Conservation (phyloP, 345 rosid species). For the Firmiana major region DNA sequence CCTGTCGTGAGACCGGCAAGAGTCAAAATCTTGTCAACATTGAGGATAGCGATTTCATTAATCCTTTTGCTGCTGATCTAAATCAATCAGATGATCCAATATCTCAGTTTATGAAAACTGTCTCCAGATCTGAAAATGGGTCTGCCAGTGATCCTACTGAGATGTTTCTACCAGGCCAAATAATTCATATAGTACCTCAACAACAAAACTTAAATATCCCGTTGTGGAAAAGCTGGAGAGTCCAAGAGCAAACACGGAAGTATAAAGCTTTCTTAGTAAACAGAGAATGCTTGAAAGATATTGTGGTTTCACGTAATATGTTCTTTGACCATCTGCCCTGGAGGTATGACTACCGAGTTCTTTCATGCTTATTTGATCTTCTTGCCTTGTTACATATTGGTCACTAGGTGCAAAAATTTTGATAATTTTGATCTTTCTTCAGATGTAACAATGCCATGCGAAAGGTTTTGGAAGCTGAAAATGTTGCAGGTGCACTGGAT, state of each 20-base stretch:
- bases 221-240: constrained; percentile 58
- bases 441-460: constrained; percentile 68
- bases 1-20: constrained; percentile 23
- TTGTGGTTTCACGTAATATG: constrained; percentile 80
- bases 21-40: constrained; percentile 15
- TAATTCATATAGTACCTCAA: constrained; percentile 67
- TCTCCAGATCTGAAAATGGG: constrained; percentile 34
- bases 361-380: not conserved
- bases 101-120: constrained; percentile 58
- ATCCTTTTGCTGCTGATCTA: constrained; percentile 20
- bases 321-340: constrained; percentile 95
- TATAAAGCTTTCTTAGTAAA: constrained; percentile 67
- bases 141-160: constrained; percentile 44
- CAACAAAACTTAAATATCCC: constrained; percentile 30
- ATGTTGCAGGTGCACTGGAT: constrained; percentile 15
- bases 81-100: constrained; percentile 42
- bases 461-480: constrained; percentile 57
- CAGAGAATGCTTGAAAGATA: constrained; percentile 63
- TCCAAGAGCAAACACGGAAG: constrained; percentile 26
- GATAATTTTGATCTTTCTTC: constrained; percentile 6
- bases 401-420: not conserved
- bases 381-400: not conserved
- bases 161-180: constrained; percentile 73
- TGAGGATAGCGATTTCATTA: constrained; percentile 23
- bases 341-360: constrained; percentile 46